Evolutionary conservation across 2,329 filamentous ascomycete genomes (phyloP), one percentile per base, ranked within the genome.

Genomic region (Pseudocercospora macadamiae): DNA sequence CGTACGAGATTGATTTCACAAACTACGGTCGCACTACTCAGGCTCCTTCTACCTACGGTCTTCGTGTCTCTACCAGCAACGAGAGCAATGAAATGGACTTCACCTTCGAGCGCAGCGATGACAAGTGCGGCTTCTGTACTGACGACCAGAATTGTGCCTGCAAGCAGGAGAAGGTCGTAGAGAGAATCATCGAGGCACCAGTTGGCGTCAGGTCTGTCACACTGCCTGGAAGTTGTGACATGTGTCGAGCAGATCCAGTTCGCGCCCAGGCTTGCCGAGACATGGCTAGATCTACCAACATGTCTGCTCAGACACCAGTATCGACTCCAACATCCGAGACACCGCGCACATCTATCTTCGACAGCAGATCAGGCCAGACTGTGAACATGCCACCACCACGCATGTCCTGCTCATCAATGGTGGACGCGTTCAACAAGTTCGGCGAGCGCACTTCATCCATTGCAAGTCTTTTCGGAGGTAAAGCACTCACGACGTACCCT

Each of bases 91-190:
- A 51, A 30, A 65, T 67, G 51, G 64, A 66, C 54, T 61, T 62
- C 36, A 57, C 25, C 21, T 58, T 64, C 21, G 54, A 59, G 16
- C 49, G 60, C 51, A 60, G 34, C 10, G 61, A 66, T 28, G 60
- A 67, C 47, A 57, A 54, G n/a, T 72, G 69, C 47, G 69, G 70
- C 44, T 71, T 71, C 62, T 71, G 70, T 51, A 67, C 62, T 12
- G 65, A 68, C 39, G 60, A 61, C 26, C 48, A 61, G 26, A 68
- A 68, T 54, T 71, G 68, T 54, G 62, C 62, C 12, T 71, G 68
- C 42, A 57, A 61, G 19, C 64, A 65, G 52, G 61, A 53, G 19
- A 51, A 60, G 54, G 47, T 49, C 4, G 47, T 49, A 23, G 51
- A 59, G 51, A 55, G 53, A 10, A 34, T 60, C 9, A 51, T 56